Evolutionary conservation across 1,284 basidiomycete species (phyloP).

Genomic region (Phenoliferia sp.): DNA sequence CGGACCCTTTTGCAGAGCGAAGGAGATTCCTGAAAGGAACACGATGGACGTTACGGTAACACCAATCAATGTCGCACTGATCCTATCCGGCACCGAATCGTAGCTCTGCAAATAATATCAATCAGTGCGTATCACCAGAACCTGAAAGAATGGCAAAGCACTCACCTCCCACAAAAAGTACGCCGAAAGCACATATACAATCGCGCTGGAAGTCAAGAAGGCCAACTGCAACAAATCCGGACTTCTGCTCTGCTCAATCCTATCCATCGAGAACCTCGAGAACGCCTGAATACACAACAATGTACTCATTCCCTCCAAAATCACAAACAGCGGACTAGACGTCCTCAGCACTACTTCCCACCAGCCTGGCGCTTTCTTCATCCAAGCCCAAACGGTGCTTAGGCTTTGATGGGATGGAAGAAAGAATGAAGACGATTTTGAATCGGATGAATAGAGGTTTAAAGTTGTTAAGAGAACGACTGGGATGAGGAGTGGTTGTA

Average conservation of each 20-base stretch:
- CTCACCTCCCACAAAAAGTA: constrained; percentile 36
- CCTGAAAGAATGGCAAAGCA: not conserved
- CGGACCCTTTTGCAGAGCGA: constrained; percentile 65
- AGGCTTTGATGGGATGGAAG: constrained; percentile 44
- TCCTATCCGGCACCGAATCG: constrained; percentile 62
- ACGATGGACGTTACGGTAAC: constrained; percentile 65
- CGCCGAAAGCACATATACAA: constrained; percentile 35
- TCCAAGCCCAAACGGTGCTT: constrained; percentile 48
- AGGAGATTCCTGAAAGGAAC: constrained; percentile 86
- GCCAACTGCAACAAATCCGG: constrained; percentile 51
- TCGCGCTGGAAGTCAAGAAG: constrained; percentile 23
- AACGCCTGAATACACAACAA: constrained; percentile 67
- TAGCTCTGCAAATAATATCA: constrained; percentile 9
- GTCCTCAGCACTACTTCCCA: constrained; percentile 68
- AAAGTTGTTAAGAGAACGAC: constrained; percentile 76
- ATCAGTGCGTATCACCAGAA: constrained; percentile 35
- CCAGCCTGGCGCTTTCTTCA: constrained; percentile 50
- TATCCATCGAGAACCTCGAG: constrained; percentile 66
- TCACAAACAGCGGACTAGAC: constrained; percentile 69
- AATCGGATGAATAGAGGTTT: constrained; percentile 53
- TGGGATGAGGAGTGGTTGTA: constrained; percentile 56
- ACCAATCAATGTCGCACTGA: constrained; percentile 77
- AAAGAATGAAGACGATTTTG: no score
- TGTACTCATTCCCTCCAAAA: constrained; percentile 76
- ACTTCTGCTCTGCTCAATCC: constrained; percentile 61